phyloP scores from a whole-genome alignment of 164 flowering plant genomes.

The Hamamelis virginiana region DNA sequence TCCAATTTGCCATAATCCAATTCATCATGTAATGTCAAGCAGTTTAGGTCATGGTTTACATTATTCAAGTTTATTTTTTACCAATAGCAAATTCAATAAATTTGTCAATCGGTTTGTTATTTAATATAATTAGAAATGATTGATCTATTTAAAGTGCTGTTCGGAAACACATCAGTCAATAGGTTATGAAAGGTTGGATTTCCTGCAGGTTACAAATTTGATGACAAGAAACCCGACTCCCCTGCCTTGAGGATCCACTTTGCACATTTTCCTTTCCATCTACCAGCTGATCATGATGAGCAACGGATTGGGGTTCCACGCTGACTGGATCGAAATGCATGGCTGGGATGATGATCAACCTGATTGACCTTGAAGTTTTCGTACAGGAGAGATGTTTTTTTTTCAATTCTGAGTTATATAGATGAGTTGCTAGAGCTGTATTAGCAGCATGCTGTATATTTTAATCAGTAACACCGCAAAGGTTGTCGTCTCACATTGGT shows the following conservation, averaged over 20 bases:
- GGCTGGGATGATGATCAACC: slow-evolving; percentile 1
- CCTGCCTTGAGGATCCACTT: slow-evolving; percentile 55
- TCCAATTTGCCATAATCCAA: neutral
- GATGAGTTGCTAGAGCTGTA: neutral
- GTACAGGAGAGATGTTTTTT: neutral
- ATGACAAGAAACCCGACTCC: slow-evolving; percentile 68
- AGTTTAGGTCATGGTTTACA: too few relatives aligned
- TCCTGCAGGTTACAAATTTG: slow-evolving; percentile 73
- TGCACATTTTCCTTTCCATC: slow-evolving; percentile 76
- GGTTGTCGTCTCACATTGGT: neutral
- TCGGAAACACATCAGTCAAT: too few relatives aligned
- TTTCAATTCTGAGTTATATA: neutral
- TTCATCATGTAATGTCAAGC: neutral
- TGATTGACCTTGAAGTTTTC: neutral
- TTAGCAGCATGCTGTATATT: neutral
- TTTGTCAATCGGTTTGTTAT: too few relatives aligned
- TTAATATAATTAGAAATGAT: neutral
- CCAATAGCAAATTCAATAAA: neutral
- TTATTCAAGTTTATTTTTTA: neutral
- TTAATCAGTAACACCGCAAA: too few relatives aligned
- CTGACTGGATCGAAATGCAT: neutral
- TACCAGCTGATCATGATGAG: slow-evolving; percentile 35
- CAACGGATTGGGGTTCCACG: neutral
- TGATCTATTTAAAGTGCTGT: neutral
- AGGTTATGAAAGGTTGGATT: too few relatives aligned